Evolutionary conservation across 2,329 filamentous ascomycete species (phyloP), one percentile per base, ranked within the genome.

Genomic region (Xylariaceae sp.): DNA sequence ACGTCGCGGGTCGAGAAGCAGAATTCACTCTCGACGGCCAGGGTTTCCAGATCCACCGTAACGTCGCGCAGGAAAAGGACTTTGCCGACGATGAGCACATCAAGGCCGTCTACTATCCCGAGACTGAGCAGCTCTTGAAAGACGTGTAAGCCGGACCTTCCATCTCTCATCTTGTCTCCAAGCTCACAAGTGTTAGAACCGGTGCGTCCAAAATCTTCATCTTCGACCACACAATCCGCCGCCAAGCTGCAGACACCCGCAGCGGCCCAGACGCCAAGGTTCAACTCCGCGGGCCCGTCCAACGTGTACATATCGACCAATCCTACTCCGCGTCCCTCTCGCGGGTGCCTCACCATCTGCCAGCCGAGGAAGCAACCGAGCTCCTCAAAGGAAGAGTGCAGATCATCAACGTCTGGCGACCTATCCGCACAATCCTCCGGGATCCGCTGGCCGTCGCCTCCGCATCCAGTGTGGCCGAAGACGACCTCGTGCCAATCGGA

Each of bases 21-120:
- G 54, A 66, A 38, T 73, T 63, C 51, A 66, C 62, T 0, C 66
- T 73, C n/a, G 71, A 73, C 49, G 54, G 52, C 39, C 61, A 70
- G 27, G 70, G 69, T 1, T 73, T 73, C 55, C 66, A 72, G 47
- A 56, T 70, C 30, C 48, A 64, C 32, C 54, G 44, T 1, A 63
- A 68, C 32, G 42, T 52, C 0, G 60, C 66, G 2, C 49, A 55
- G 9, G 69, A 72, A 58, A 69, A 68, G 51, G 63, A 68, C 27
- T 73, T 73, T 48, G 2, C 57, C 1, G 78, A 86, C 56, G 82
- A 87, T 45, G 77, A 77, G 1, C 73, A 75, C 31, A 84, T 91
- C 66, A 77, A 82, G 62, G 62, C 71, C 4, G 71, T 76, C 6
- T 91, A 90, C 68, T 91, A 91, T 66, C 78, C 84, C 0, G 87